Evolutionary conservation across 2,329 filamentous ascomycete species (phyloP).

Genomic region (Aspergillus pseudonomiae): DNA sequence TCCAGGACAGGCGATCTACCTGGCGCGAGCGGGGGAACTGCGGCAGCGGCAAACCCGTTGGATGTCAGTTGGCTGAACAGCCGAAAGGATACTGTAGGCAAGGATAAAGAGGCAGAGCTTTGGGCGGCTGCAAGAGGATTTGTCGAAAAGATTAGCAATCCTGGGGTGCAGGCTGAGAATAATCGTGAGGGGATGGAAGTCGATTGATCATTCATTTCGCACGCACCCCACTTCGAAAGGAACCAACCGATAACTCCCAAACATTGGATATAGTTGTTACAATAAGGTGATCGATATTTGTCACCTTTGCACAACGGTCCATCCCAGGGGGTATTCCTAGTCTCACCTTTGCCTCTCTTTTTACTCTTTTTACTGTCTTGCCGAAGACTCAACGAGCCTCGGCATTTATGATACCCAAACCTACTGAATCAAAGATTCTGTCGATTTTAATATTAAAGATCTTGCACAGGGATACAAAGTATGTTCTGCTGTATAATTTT

Average conservation of each 20-base stretch:
- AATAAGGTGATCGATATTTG: not conserved
- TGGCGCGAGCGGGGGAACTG: conserved; percentile 32
- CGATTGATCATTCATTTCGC: conserved; percentile 30
- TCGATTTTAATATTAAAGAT: not conserved
- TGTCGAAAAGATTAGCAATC: conserved; percentile 46
- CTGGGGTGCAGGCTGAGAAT: conserved; percentile 19
- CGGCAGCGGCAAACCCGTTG: conserved; percentile 55
- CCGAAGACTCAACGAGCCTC: not conserved
- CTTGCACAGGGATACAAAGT: not conserved
- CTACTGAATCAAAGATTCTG: conserved; percentile 2
- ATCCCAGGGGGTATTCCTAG: not conserved
- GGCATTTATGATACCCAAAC: conserved; percentile 26
- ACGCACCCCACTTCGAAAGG: not conserved
- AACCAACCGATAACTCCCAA: not conserved
- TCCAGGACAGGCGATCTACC: conserved; percentile 35
- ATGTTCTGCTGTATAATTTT: not conserved
- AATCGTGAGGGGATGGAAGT: conserved; percentile 42
- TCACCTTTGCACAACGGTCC: not conserved
- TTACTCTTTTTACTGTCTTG: not conserved
- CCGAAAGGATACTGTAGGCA: conserved; percentile 76
- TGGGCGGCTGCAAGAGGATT: conserved; percentile 66
- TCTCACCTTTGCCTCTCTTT: not conserved
- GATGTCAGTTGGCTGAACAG: conserved; percentile 92
- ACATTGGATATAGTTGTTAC: not conserved
- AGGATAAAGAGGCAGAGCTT: conserved; percentile 81